Evolutionary conservation across 805 yeast species (phyloP).

Genomic region (Candida gorgasii): DNA sequence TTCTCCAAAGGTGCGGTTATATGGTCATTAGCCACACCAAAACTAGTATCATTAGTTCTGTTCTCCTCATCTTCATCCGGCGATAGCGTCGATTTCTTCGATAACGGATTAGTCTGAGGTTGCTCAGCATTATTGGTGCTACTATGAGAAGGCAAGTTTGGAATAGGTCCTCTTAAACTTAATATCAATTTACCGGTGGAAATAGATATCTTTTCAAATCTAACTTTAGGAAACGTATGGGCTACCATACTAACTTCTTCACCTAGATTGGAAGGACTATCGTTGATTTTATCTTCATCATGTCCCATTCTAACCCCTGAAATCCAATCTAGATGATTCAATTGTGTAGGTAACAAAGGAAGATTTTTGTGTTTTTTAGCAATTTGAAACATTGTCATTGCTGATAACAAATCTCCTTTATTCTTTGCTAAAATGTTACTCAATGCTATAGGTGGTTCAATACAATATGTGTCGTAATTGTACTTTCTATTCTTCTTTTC

Average conservation of each 20-base stretch:
- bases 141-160: conserved; percentile 6
- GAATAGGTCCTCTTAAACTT: conserved; percentile 67
- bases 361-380: conserved; percentile 31
- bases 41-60: neutral
- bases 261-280: conserved; percentile 66
- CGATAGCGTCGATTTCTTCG: conserved; percentile 1
- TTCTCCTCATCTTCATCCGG: conserved; percentile 2
- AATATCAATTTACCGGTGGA: conserved; percentile 78
- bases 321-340: conserved; percentile 84
- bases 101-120: neutral
- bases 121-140: neutral
- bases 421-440: conserved; percentile 32
- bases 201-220: conserved; percentile 85
- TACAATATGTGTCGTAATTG: conserved; percentile 34
- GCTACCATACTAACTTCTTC: conserved; percentile 91
- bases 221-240: conserved; percentile 81
- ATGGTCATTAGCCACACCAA: neutral
- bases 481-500: conserved; percentile 12
- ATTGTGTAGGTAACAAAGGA: conserved; percentile 25
- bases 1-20: neutral
- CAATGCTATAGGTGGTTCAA: conserved; percentile 37
- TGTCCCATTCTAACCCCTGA: conserved; percentile 85
- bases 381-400: conserved; percentile 36
- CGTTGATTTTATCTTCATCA: conserved; percentile 21
- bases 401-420: conserved; percentile 35